Base-by-base conservation (phyloP, 805 yeast genomes). In the Teunomyces lycoperdinae region DNA sequence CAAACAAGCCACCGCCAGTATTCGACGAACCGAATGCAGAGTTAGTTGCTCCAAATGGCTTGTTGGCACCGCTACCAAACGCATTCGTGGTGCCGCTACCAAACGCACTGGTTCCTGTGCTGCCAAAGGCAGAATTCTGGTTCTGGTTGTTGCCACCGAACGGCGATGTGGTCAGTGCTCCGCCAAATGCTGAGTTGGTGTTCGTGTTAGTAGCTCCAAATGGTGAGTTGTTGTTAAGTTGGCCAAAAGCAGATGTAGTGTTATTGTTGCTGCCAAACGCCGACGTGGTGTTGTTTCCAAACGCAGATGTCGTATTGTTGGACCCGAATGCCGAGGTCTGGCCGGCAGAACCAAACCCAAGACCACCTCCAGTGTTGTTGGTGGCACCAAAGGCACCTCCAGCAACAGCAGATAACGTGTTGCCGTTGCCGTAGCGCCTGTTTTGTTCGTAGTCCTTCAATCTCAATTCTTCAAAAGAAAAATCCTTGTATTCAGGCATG, bases 401-500 rank as follows among this genome's bases (percentile, higher is more conserved):
- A 3, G 62, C 49, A 30, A 47, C 51, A 1, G 32, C 43, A n/a
- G 34, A 14, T 9, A 40, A 27, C 4, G 43, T 10, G 28, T 41
- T 41, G 27, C 59, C 60, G 51, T 71, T 80, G 11, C 88, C 91
- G 52, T 54, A 81, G 50, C 81, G 77, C 60, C 94, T 77, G 46
- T 80, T 81, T 53, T 83, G 87, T 57, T 82, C 81, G 63, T 94
- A 94, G 68, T 94, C 99, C 64, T 86, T 92, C 56, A 79, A 72
- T 62, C 99, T 80, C 66, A 94, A 78, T 63, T 94, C 99, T 65
- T 90, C 97, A 60, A 84, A 79, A 0, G 96, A 87, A 58, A 67
- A 87, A 56, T 83, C 83, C 57, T 78, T 78, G 63, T 92, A 94
- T 65, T 89, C 96, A 4, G 96, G 96, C 97, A 94, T 91, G 40